Conservation (phyloP, 1,139 yeast genomes). For the Debaryomyces robertsiae region DNA sequence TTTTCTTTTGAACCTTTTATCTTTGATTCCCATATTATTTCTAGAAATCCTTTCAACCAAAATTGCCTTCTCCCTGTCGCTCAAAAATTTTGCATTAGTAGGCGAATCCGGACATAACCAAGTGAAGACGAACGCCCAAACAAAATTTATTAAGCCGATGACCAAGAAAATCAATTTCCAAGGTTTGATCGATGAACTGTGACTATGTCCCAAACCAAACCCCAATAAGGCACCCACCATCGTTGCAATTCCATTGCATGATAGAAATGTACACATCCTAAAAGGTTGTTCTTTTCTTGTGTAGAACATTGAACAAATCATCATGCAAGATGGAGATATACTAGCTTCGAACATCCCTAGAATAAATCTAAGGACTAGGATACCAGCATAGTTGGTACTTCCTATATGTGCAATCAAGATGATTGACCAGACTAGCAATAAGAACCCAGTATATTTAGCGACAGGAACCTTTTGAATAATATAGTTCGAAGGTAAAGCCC, state of each 20-base stretch:
- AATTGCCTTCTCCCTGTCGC: conserved; percentile 36
- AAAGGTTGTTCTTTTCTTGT: conserved; percentile 35
- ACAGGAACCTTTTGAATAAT: conserved; percentile 56
- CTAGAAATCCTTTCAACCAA: conserved; percentile 26
- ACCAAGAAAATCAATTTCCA: conserved; percentile 43
- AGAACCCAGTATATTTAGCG: conserved; percentile 50
- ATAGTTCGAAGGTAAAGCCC: conserved; percentile 56
- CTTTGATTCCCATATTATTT: conserved; percentile 31
- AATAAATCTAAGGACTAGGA: conserved; percentile 51
- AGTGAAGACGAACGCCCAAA: conserved; percentile 26
- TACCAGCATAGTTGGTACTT: conserved; percentile 44
- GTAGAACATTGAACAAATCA: conserved; percentile 25
- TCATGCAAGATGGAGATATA: conserved; percentile 37
- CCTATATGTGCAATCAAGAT: conserved; percentile 54
- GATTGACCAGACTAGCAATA: conserved; percentile 54
- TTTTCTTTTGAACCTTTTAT: conserved; percentile 20
- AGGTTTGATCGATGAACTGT: conserved; percentile 20
- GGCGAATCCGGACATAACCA: conserved; percentile 46
- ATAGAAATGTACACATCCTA: conserved; percentile 33
- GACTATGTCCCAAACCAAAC: conserved; percentile 39
- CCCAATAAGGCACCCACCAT: conserved; percentile 34
- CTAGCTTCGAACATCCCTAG: conserved; percentile 41
- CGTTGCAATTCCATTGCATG: conserved; percentile 34
- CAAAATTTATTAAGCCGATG: conserved; percentile 44
- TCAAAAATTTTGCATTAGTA: conserved; percentile 38